These are phyloP conservation scores for Sporothrix pseudoabietina DNA, from an alignment of 2,329 filamentous ascomycete genomes.

Conservation along the genomic window DNA sequence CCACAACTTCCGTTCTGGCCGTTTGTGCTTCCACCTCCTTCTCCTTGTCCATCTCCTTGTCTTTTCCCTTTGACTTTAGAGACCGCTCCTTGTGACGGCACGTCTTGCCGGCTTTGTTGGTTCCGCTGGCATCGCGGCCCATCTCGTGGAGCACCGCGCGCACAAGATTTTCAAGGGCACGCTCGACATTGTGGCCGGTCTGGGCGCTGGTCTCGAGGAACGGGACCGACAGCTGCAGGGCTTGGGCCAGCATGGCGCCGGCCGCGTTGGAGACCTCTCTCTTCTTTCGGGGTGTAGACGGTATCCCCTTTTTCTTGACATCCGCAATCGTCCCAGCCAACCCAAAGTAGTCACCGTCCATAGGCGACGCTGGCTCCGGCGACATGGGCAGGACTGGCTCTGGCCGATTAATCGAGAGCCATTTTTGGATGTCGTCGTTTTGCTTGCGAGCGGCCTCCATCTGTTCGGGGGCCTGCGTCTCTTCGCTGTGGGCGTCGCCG, in stretches of 20 bases:
- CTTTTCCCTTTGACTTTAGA: not conserved
- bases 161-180: constrained; percentile 51
- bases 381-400: not conserved
- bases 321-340: not conserved
- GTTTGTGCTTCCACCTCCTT: not conserved
- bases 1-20: not conserved
- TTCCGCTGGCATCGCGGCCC: constrained; percentile 31
- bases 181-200: constrained; percentile 68
- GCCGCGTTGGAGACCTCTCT: constrained; percentile 48
- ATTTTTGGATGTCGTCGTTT: constrained; percentile 42
- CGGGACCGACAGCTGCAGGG: constrained; percentile 63
- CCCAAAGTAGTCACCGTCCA: not conserved
- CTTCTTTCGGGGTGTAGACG: constrained; percentile 33
- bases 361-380: not conserved
- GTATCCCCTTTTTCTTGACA: not conserved
- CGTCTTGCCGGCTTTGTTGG: constrained; percentile 30
- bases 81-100: constrained; percentile 26
- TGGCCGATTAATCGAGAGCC: constrained; percentile 42
- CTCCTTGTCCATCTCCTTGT: not conserved
- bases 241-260: constrained; percentile 62
- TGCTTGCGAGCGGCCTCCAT: constrained; percentile 13
- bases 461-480: not conserved
- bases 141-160: constrained; percentile 36
- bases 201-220: constrained; percentile 76
- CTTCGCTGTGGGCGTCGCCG: not conserved